Evolutionary conservation across 345 rosid species (phyloP).

Genomic region (Physaria fendleri): DNA sequence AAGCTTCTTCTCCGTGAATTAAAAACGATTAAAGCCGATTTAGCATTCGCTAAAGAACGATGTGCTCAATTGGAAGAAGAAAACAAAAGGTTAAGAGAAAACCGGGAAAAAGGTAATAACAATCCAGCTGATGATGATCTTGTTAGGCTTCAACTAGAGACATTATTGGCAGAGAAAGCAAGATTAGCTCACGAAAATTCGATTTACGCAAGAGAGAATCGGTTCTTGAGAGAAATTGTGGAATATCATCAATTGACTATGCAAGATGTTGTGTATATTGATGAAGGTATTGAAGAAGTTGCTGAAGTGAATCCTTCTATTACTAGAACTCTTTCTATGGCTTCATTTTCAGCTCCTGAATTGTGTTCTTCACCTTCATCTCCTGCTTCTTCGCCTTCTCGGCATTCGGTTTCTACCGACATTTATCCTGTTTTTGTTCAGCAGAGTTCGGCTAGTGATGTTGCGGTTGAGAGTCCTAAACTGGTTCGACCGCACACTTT

Average conservation of each 20-base stretch:
- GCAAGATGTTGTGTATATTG: slow-evolving; percentile 96
- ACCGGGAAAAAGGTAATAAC: too few relatives aligned
- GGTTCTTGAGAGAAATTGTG: slow-evolving; percentile 88
- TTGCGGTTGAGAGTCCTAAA: too few relatives aligned
- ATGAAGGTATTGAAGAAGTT: too few relatives aligned
- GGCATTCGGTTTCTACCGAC: too few relatives aligned
- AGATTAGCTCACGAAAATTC: slow-evolving; percentile 90
- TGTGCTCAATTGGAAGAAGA: slow-evolving; percentile 91
- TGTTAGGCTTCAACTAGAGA: slow-evolving; percentile 91
- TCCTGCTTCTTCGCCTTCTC: too few relatives aligned
- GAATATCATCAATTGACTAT: slow-evolving; percentile 96
- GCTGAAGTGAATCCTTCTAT: too few relatives aligned
- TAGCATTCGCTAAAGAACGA: slow-evolving; percentile 82
- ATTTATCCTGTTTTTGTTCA: too few relatives aligned
- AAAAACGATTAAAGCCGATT: slow-evolving; percentile 91
- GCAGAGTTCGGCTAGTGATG: too few relatives aligned
- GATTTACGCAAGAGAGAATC: slow-evolving; percentile 74
- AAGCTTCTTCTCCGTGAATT: slow-evolving; percentile 93
- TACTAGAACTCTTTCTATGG: too few relatives aligned
- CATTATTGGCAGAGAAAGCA: slow-evolving; percentile 91
- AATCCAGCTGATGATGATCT: slow-evolving; percentile 92
- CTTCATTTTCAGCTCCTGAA: too few relatives aligned
- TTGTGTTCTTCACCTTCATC: too few relatives aligned
- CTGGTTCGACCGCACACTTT: too few relatives aligned
- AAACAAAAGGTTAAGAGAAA: slow-evolving; percentile 78